Conservation (phyloP, 305 asterid genomes). For the Lippia alba region DNA sequence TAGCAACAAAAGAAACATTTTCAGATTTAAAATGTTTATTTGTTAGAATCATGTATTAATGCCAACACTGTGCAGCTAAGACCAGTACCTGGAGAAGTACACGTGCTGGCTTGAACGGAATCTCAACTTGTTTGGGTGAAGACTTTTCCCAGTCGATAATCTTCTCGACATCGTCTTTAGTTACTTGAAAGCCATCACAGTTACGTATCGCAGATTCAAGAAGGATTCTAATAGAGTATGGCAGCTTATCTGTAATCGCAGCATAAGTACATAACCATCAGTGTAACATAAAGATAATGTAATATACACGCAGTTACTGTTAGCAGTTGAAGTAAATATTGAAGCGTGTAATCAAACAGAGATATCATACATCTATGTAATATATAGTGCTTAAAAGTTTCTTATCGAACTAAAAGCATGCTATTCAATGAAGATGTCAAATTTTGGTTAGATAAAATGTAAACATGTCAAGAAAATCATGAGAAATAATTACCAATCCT, state of each 20-base stretch:
- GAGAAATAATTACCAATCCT: slow-evolving; percentile 67
- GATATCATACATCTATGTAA: neutral
- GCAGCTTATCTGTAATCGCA: slow-evolving; percentile 73
- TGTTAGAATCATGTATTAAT: slow-evolving; percentile 1
- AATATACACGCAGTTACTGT: slow-evolving; percentile 4
- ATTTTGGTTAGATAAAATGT: slow-evolving; percentile 4
- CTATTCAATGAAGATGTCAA: slow-evolving; percentile 7
- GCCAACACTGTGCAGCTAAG: slow-evolving; percentile 25
- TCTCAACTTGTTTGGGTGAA: slow-evolving; percentile 84
- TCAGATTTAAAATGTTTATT: slow-evolving; percentile 30
- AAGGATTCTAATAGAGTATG: slow-evolving; percentile 87
- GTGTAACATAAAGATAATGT: slow-evolving; percentile 1
- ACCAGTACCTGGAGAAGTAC: slow-evolving; percentile 79
- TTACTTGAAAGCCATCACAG: slow-evolving; percentile 94
- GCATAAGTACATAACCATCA: slow-evolving; percentile 18
- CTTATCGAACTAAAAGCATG: neutral
- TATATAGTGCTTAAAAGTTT: slow-evolving; percentile 4
- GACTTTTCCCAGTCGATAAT: slow-evolving; percentile 89
- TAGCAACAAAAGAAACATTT: slow-evolving; percentile 41
- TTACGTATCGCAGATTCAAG: slow-evolving; percentile 93
- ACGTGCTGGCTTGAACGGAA: slow-evolving; percentile 96
- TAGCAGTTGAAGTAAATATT: slow-evolving; percentile 2
- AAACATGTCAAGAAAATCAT: neutral
- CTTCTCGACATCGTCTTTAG: slow-evolving; percentile 84
- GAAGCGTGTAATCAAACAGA: neutral